phyloP scores from a whole-genome alignment of 1,284 basidiomycete species.

The Leucoagaricus sp. region DNA sequence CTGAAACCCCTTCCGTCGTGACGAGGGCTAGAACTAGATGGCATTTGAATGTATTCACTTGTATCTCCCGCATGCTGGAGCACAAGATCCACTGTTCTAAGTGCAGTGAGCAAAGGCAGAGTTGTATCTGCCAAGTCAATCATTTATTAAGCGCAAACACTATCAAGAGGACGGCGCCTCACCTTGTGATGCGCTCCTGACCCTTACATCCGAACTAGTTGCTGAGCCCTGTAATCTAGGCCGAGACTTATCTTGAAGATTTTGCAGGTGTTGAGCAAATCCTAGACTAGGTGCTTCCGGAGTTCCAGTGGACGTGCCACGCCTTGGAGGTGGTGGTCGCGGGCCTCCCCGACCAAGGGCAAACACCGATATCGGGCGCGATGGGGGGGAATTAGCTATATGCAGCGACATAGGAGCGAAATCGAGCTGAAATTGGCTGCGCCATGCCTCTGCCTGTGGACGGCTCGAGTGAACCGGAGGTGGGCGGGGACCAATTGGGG shows the following conservation, averaged over 20 bases:
- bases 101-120: conserved; percentile 36
- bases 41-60: conserved; percentile 32
- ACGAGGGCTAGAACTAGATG: conserved; percentile 13
- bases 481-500: conserved; percentile 12
- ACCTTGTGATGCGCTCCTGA: neutral
- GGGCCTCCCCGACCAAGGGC: conserved; percentile 24
- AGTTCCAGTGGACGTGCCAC: conserved; percentile 28
- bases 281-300: conserved; percentile 13
- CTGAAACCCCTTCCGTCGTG: conserved; percentile 4
- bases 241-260: conserved; percentile 20
- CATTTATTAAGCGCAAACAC: neutral
- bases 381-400: conserved; percentile 12
- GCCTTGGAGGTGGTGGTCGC: conserved; percentile 32
- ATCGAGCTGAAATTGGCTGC: conserved; percentile 6
- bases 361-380: conserved; percentile 22
- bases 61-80: conserved; percentile 43
- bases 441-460: conserved; percentile 6
- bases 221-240: conserved; percentile 7
- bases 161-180: neutral
- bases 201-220: neutral
- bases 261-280: conserved; percentile 25
- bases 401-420: neutral
- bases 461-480: conserved; percentile 9
- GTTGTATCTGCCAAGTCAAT: conserved; percentile 3
- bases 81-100: conserved; percentile 40